phyloP scores from a whole-genome alignment of 768 basidiomycete species.

The Tulasnella calospora region DNA sequence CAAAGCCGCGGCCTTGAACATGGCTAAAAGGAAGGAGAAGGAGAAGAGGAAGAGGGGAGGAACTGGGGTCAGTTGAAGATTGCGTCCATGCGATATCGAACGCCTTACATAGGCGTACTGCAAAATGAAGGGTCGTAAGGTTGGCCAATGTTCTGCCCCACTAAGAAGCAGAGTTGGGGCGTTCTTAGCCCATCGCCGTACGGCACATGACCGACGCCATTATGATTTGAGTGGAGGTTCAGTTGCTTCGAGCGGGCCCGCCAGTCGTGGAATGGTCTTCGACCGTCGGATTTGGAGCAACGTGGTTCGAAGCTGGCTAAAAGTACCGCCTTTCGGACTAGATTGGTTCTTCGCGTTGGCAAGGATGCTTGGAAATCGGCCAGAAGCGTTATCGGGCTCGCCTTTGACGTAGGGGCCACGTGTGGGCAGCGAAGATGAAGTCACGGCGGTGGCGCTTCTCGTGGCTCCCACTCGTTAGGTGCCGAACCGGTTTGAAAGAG shows the following conservation, averaged over 20 bases:
- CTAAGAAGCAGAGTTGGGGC: not conserved
- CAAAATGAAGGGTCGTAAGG: not conserved
- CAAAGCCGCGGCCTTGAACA: slow-evolving; percentile 3
- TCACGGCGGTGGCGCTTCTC: not conserved
- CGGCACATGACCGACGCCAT: not conserved
- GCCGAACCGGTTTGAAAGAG: slow-evolving; percentile 5
- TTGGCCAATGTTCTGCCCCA: not conserved
- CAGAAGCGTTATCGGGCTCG: not conserved
- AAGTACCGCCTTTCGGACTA: not conserved
- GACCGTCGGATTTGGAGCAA: not conserved
- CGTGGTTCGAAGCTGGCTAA: slow-evolving; percentile 2
- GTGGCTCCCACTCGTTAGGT: not conserved
- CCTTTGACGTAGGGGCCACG: not conserved
- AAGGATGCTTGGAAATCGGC: not conserved
- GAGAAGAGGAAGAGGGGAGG: slow-evolving; percentile 15
- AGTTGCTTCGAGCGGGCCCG: not conserved
- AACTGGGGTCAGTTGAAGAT: slow-evolving; percentile 11
- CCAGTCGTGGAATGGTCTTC: not conserved
- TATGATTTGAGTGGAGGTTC: not conserved
- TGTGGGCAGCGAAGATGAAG: slow-evolving; percentile 9
- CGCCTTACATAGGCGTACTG: not conserved
- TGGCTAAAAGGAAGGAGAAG: not conserved
- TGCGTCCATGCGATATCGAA: not conserved
- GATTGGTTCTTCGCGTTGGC: not conserved
- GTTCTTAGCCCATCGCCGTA: not conserved